Base-by-base conservation (phyloP, 148 eudicot species). In the Vaccinium darrowii region DNA sequence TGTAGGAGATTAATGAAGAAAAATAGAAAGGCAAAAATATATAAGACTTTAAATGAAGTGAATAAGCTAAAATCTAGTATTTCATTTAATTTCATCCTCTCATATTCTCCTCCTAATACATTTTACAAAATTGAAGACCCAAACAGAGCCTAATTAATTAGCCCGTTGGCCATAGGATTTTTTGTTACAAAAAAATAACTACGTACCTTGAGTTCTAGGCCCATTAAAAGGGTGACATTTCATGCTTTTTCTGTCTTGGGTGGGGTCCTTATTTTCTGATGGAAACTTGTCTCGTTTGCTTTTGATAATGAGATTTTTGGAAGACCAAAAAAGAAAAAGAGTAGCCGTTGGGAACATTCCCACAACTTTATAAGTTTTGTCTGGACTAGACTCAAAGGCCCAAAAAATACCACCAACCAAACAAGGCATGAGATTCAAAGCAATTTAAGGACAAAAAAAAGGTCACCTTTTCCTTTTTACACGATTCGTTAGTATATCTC, bases 341-440 rank as follows among this genome's bases (percentile, higher is more conserved):
- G 39, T 58, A 84, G 84, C 76, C 88, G 76, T 84, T 84, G 89
- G 86, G 89, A 87, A 87, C 89, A 87, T 87, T 87, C 89, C 81
- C 82, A 51, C 16, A 23, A 43, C 84, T 84, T 84, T 84, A 49
- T 1, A 53, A 19, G 11, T 69, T 87, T 87, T 87, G 89, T 87
- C 89, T 27, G 49, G 86, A 79, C 58, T 82, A 51, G 88, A 78
- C 84, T 53, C 58, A 58, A 76, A 76, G n/a, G 14, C 33, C 33
- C n/a, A 57, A 43, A 79, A 23, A 25, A 15, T 39, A 84, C 74
- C 76, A 74, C 84, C 86, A 52, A 39, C 81, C 80, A 62, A 50
- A 43, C 85, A 83, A 83, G 81, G 86, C 89, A 84, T 84, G 89
- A 87, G 89, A 84, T 87, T 84, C 89, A 84, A 87, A 87, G 85